These are phyloP conservation scores for Chaetomium sp. DNA, from an alignment of 2,329 filamentous ascomycete species.

Conservation along the genomic window DNA sequence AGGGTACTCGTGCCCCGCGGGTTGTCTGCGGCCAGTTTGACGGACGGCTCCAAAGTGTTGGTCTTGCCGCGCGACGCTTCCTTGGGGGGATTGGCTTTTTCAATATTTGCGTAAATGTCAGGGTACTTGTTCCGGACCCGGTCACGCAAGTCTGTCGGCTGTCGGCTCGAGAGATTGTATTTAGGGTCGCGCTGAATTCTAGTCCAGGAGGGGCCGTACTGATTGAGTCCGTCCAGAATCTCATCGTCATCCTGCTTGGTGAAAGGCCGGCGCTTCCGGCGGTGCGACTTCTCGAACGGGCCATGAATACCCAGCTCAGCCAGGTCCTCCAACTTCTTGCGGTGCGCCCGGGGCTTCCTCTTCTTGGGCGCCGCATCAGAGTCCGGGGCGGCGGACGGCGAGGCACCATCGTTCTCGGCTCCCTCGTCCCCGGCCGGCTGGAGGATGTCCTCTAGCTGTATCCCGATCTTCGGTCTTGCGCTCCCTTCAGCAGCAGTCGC, in stretches of 20 bases:
- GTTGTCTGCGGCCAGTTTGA: constrained; percentile 53
- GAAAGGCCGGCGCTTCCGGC: constrained; percentile 62
- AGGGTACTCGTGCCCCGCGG: constrained; percentile 45
- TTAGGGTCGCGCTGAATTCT: constrained; percentile 63
- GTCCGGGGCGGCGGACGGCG: constrained; percentile 22
- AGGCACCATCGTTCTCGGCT: constrained; percentile 29
- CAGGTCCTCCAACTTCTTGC: constrained; percentile 49
- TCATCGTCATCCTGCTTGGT: constrained; percentile 64
- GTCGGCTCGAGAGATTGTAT: constrained; percentile 59
- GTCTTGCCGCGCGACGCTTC: constrained; percentile 41
- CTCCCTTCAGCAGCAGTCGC: constrained; percentile 36
- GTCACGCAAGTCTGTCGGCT: constrained; percentile 65
- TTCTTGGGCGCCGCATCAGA: constrained; percentile 36
- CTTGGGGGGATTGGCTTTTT: constrained; percentile 56
- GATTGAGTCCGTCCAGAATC: constrained; percentile 61
- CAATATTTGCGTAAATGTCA: constrained; percentile 57
- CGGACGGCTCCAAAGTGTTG: constrained; percentile 54
- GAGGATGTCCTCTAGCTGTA: constrained; percentile 60
- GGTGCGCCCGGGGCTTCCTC: constrained; percentile 46
- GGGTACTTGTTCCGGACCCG: constrained; percentile 66
- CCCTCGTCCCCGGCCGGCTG: constrained; percentile 48
- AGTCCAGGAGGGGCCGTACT: constrained; percentile 66
- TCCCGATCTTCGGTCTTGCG: constrained; percentile 50
- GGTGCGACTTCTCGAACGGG: constrained; percentile 63
- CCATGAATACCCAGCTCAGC: constrained; percentile 59